Evolutionary conservation across 345 rosid genomes (phyloP), one percentile per base, ranked within the genome.

Genomic region (Eucalyptus sp.): DNA sequence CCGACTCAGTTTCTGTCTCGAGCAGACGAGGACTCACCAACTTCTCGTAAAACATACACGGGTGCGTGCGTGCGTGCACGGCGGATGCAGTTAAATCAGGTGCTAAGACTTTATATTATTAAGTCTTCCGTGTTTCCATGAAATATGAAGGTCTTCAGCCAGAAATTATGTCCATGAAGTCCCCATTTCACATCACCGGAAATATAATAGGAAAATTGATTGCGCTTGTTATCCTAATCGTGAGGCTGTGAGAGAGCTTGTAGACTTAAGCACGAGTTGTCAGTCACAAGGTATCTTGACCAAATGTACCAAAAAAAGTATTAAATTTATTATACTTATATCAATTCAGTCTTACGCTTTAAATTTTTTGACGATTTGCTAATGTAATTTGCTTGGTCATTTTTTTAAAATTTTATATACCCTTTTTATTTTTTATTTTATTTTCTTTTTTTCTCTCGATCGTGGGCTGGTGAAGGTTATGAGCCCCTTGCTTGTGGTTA

Each of bases 341-440:
- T 0, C 5, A 8, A 54, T 54, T 54, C 2, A 22, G 2, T 54
- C 4, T 20, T 22, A 54, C 4, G 5, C 11, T 8, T 54, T 54
- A 54, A 54, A 20, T 0, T 20, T 54, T 54, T 54, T 54, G 11
- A 54, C 0, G 12, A 54, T 54, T 56, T 56, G 13, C 5, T 5
- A 56, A 24, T 0, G 0, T 24, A 1, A 10, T 56, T 24, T 1
- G 1, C 29, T 24, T 24, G 6, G 1, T 10, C 13, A 24, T 24
- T 56, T 56, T 24, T 20, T 4, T 2, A 0, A 24, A 56, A 8
- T 1, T 56, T 56, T 24, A 10, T 9, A 56, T 56, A 20, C 2
- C 29, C 6, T 24, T 56, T 8, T 56, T 56, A 8, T 20, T 2
- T 49, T 22, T 56, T 51, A 4, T 49, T 1, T 16, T 51, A 0